phyloP scores from a whole-genome alignment of 2,329 filamentous ascomycete genomes.

The Didymella glomerata region DNA sequence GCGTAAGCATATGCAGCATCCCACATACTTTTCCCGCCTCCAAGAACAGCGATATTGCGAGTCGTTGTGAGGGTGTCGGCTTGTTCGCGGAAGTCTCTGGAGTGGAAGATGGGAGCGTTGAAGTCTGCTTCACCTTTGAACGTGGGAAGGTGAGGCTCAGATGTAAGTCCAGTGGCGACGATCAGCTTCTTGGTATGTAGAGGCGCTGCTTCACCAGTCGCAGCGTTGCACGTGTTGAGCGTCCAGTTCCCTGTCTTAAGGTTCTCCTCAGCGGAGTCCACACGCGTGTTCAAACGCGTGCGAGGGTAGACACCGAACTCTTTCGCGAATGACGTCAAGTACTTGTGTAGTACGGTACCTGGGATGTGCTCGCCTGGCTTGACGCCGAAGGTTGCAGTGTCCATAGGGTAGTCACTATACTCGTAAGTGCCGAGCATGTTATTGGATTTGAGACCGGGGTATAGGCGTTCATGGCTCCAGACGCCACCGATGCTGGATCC shows the following conservation, averaged over 20 bases:
- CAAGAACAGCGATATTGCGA: conserved; percentile 60
- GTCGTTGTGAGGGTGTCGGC: conserved; percentile 51
- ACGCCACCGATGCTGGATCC: conserved; percentile 52
- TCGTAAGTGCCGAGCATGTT: conserved; percentile 54
- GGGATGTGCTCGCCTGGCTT: conserved; percentile 66
- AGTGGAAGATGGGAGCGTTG: conserved; percentile 64
- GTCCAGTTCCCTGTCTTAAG: conserved; percentile 36
- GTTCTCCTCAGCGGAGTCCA: conserved; percentile 58
- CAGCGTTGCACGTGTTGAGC: conserved; percentile 5
- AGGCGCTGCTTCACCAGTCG: conserved; percentile 9
- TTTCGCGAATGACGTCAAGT: conserved; percentile 56
- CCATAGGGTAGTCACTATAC: conserved; percentile 51
- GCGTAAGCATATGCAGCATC: conserved; percentile 69
- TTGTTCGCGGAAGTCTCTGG: conserved; percentile 59
- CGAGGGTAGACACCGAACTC: conserved; percentile 58
- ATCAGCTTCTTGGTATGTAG: conserved; percentile 60
- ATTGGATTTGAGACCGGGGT: conserved; percentile 56
- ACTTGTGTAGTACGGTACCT: conserved; percentile 63
- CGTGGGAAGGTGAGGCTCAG: conserved; percentile 63
- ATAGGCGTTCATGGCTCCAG: conserved; percentile 54
- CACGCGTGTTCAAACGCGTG: conserved; percentile 62
- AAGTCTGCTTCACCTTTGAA: conserved; percentile 57
- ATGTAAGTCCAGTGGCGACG: conserved; percentile 69
- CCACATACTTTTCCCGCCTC: conserved; percentile 69
- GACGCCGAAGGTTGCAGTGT: conserved; percentile 46